Base-by-base conservation (phyloP, 805 yeast species). In the Metschnikowia anglica region DNA sequence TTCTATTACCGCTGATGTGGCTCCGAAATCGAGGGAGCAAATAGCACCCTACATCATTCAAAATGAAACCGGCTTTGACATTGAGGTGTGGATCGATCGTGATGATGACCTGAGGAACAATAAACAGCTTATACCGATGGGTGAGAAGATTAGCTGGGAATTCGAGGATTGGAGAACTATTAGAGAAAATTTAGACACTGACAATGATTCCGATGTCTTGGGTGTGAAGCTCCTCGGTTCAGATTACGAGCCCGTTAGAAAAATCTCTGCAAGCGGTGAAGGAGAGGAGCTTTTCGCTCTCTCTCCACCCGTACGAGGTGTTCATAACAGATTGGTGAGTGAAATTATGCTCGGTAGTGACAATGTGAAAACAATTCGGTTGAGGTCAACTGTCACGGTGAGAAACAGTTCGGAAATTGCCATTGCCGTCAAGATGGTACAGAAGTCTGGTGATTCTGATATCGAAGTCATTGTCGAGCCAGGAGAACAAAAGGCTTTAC, bases 101-200 rank as follows among this genome's bases (percentile, higher is more conserved):
- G 31, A 34, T 7, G 87, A 85, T 37, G 71, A 65, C 8, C 55
- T 59, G 23, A 55, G 62, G 2, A 51, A 50, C 10, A 45, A 55
- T 24, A 51, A 61, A 42, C 68, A 73, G 0, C 28, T 54, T 0
- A 57, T 86, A 12, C 61, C 67, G 29, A 71, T 80, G 39, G 76
- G 77, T 1, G 79, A 76, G 4, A 61, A 63, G 3, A 59, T 78
- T 4, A 84, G 87, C 1, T 93, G 98, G 97, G 81, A 89, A 30
- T 95, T 95, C 68, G 96, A 90, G 55, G 97, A 91, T 58, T 93
- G 98, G 97, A 74, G 87, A 48, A 74, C 74, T 23, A 77, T 89
- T 18, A 81, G 99, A 62, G 96, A 91, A 56, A 80, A 81, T 42
- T 66, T 90, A 43, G 82, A 79, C 47, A 77, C 84, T 3, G 84